Base-by-base conservation (phyloP, 1,284 basidiomycete genomes). In the Puccinia polysora region DNA sequence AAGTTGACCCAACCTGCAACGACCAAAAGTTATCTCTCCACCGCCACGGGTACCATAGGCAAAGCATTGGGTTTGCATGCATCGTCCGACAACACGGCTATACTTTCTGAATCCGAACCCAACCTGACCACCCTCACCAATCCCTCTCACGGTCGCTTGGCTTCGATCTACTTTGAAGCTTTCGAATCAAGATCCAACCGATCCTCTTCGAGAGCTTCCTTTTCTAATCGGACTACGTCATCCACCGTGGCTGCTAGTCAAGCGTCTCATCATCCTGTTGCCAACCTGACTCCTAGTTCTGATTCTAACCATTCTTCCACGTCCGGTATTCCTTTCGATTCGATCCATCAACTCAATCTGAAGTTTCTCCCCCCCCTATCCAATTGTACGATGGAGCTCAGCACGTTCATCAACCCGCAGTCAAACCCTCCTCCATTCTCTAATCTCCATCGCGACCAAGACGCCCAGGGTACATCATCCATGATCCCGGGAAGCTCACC, bases 1-100 rank as follows among this genome's bases (percentile, higher is more conserved):
- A 70, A 70, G 30, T 18, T 62, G 4, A 60, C 58, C 40, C 30
- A 43, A 50, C 30, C 55, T 34, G 45, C 55, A 38, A 60, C 49
- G 2, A 60, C 68, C 34, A 70, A 70, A 43, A 50, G 45, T 25
- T 70, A 70, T 40, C 68, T 70, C 20, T 70, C 58, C 36, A 70
- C 40, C 1, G 49, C 56, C 23, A 70, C 45, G 25, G 40, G 36
- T 0, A 70, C 52, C 2, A 40, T 68, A 28, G 65, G 45, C 4
- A 59, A 45, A 34, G 55, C 36, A 8, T 49, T 58, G n/a, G 52
- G 53, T 32, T 20, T n/a, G 14, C 32, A 36, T 34, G 40, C 55
- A 43, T 53, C 38, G 10, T 32, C 25, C 32, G 43, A 14, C 6
- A 53, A 20, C 32, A n/a, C 8, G 5, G 12, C 34, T 20, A 40